phyloP scores from a whole-genome alignment of 2,329 filamentous ascomycete genomes.

The Harringtonia lauricola region DNA sequence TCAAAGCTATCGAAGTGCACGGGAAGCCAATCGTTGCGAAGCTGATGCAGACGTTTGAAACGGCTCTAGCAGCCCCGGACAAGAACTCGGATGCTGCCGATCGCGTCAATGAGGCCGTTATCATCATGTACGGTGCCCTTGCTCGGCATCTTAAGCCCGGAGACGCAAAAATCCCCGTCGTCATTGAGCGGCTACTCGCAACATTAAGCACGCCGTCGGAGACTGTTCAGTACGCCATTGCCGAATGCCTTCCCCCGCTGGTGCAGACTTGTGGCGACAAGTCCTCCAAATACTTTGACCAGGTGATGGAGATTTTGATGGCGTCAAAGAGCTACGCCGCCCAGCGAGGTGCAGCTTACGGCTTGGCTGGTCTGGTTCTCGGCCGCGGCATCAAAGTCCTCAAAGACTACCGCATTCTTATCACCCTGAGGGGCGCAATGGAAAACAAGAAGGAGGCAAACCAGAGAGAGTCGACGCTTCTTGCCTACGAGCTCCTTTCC shows the following conservation, averaged over 20 bases:
- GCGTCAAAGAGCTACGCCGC: constrained; percentile 85
- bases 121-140: constrained; percentile 92
- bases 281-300: constrained; percentile 66
- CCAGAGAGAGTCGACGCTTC: constrained; percentile 76
- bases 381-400: constrained; percentile 78
- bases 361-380: constrained; percentile 77
- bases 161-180: constrained; percentile 79
- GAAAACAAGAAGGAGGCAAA: constrained; percentile 93
- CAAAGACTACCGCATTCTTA: constrained; percentile 77
- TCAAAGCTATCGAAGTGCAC: constrained; percentile 66
- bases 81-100: constrained; percentile 74
- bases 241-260: constrained; percentile 87
- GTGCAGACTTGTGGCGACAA: constrained; percentile 71
- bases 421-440: constrained; percentile 66
- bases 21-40: constrained; percentile 76
- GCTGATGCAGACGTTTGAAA: constrained; percentile 87
- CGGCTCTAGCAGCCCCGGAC: constrained; percentile 74
- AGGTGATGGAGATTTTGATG: constrained; percentile 72
- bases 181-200: constrained; percentile 73
- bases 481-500: constrained; percentile 86
- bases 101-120: constrained; percentile 89
- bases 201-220: constrained; percentile 93
- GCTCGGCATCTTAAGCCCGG: constrained; percentile 76
- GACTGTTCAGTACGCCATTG: constrained; percentile 91
- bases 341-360: constrained; percentile 88